Conservation (phyloP, 176 grass and related monocot genomes). For the Dendrocalamus sinicus region DNA sequence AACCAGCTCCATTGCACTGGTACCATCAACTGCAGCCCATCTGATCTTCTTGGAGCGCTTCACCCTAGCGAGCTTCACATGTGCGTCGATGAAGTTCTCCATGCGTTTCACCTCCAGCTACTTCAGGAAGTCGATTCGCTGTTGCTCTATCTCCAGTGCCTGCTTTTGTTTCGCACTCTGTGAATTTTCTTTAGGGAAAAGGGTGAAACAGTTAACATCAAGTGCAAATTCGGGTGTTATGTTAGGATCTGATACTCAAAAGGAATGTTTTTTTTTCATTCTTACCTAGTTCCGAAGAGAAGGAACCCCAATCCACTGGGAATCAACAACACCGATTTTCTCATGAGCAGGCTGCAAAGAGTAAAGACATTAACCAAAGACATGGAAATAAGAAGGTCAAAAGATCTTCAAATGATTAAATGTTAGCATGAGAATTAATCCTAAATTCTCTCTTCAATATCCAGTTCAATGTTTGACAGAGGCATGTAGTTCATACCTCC, state of each 20-base stretch:
- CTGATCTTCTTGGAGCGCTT: too few relatives aligned
- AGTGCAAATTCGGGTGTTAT: neutral
- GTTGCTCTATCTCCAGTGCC: too few relatives aligned
- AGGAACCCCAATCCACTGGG: conserved; percentile 95
- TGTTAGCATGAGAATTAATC: too few relatives aligned
- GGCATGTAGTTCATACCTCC: too few relatives aligned
- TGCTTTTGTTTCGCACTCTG: neutral
- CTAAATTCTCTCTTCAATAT: too few relatives aligned
- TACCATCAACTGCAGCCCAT: too few relatives aligned
- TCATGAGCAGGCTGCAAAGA: conserved; percentile 70
- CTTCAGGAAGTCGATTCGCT: too few relatives aligned
- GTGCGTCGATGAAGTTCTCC: too few relatives aligned
- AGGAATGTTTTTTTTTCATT: neutral
- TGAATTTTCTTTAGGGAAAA: neutral
- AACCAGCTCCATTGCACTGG: too few relatives aligned
- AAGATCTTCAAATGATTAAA: neutral
- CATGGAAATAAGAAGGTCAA: conserved; percentile 1
- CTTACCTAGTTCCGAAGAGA: conserved; percentile 78
- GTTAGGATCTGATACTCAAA: conserved; percentile 5
- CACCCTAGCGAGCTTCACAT: too few relatives aligned
- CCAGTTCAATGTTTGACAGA: too few relatives aligned
- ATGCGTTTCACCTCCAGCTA: too few relatives aligned
- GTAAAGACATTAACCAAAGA: neutral
- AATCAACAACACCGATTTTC: conserved; percentile 90
- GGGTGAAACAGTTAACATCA: neutral